Base-by-base conservation (phyloP, 2,329 filamentous ascomycete species). In the Zymoseptoria tritici region DNA sequence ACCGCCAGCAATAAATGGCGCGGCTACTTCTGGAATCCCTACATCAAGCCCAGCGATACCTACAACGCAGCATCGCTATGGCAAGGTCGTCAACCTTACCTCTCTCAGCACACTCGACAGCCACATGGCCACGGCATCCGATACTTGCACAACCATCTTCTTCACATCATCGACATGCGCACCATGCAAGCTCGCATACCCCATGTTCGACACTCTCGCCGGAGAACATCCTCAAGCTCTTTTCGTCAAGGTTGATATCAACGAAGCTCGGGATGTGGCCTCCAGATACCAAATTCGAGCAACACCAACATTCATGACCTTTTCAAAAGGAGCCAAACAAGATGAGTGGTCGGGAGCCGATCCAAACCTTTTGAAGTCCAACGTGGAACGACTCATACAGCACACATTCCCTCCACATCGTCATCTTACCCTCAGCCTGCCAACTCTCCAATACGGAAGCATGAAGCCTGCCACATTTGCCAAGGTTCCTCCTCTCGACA, bases 231-330 rank as follows among this genome's bases (percentile, higher is more conserved):
- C 82, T 31, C 86, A 86, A 66, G 86, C 85, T 3, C 77, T 84
- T 0, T 82, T 97, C 54, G 86, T 97, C 76, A 94, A 95, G 71
- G 85, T 95, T 11, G 92, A 97, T 70, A 85, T 90, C 54, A 85
- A 85, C 16, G 77, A 81, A 11, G 85, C 87, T 3, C 66, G 64
- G 2, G 82, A 80, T 58, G 83, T 90, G 54, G 85, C 81, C 22
- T 79, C 79, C 50, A 81, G 81, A 60, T 95, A 89, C 71, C 77
- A 80, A 1, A 82, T 97, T 56, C 81, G 83, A 2, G 87, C 87
- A 3, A 96, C 92, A 0, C 93, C 93, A 0, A 96, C 92, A 0
- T 96, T 97, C 70, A 84, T 94, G 69, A 93, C 91, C 0, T 95
- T 92, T 70, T 75, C 93, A 8, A 86, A 82, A 56, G 91, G 91